phyloP scores from a whole-genome alignment of 2,329 filamentous ascomycete genomes.

The Beauveria sp. region DNA sequence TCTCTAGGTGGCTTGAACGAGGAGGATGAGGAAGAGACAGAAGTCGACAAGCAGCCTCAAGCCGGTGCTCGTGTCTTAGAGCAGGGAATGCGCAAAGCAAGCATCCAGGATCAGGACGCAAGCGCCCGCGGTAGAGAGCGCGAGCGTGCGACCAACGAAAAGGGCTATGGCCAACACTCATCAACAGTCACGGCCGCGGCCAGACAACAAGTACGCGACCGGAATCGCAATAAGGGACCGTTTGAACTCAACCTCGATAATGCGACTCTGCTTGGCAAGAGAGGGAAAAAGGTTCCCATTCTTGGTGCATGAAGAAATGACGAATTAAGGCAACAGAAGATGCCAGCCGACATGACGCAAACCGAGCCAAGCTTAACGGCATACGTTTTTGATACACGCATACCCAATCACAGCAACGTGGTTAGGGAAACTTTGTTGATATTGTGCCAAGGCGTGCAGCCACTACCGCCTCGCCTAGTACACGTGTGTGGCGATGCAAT shows the following conservation, averaged over 20 bases:
- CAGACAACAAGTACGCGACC: constrained; percentile 65
- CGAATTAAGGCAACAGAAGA: neutral
- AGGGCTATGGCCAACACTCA: constrained; percentile 85
- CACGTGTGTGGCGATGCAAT: neutral
- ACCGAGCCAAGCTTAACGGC: neutral
- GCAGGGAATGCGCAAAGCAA: constrained; percentile 78
- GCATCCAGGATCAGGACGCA: constrained; percentile 49
- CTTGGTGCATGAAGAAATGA: constrained; percentile 28
- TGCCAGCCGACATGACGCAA: neutral
- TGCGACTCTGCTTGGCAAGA: constrained; percentile 75
- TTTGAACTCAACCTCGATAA: constrained; percentile 93
- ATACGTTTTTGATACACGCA: constrained; percentile 2
- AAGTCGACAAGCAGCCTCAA: constrained; percentile 57
- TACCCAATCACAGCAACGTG: neutral
- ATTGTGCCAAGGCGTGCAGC: neutral
- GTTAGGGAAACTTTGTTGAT: neutral
- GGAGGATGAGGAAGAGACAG: constrained; percentile 53
- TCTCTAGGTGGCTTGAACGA: constrained; percentile 60
- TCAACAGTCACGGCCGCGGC: constrained; percentile 77
- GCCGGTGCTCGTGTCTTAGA: constrained; percentile 62
- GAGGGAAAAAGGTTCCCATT: constrained; percentile 46
- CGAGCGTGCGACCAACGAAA: constrained; percentile 30
- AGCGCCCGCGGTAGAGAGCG: constrained; percentile 21
- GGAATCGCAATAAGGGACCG: constrained; percentile 63
- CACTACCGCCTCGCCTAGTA: neutral